Conservation (phyloP, 441 rosid species). For the Populus hybrid region DNA sequence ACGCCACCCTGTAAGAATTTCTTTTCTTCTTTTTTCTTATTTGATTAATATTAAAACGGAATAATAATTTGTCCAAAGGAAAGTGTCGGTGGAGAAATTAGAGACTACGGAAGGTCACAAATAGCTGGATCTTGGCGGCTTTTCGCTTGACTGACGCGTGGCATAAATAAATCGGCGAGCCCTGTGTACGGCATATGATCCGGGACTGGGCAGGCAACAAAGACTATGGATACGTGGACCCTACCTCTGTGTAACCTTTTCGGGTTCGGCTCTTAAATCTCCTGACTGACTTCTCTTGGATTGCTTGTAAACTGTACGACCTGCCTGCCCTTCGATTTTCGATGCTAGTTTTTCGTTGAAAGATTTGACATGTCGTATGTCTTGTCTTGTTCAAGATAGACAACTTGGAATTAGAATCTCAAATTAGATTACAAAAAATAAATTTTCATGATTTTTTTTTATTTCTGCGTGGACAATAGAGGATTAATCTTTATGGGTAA, state of each 20-base stretch:
- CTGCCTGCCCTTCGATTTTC: neutral
- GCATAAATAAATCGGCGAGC: neutral
- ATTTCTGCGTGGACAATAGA: too few species aligned
- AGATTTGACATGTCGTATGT: neutral
- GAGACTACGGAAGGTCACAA: neutral
- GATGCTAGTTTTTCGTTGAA: neutral
- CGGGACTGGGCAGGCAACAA: too few species aligned
- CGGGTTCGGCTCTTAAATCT: neutral
- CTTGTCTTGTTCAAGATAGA: too few species aligned
- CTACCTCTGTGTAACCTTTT: neutral
- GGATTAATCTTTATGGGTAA: too few species aligned
- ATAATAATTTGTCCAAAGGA: neutral
- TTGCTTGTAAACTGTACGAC: neutral
- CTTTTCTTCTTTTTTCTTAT: neutral
- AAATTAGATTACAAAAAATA: too few species aligned
- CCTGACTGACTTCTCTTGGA: neutral
- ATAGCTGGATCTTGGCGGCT: neutral
- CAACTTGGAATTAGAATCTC: too few species aligned
- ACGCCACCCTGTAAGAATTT: neutral
- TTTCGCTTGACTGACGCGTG: conserved; percentile 10
- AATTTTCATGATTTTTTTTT: too few species aligned
- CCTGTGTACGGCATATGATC: conserved; percentile 15
- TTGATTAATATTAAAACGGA: too few species aligned
- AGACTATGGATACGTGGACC: neutral
- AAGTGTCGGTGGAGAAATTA: conserved; percentile 26